Conservation (phyloP, 192 early-diverging fungal species). For the Umbelopsis isabellina region DNA sequence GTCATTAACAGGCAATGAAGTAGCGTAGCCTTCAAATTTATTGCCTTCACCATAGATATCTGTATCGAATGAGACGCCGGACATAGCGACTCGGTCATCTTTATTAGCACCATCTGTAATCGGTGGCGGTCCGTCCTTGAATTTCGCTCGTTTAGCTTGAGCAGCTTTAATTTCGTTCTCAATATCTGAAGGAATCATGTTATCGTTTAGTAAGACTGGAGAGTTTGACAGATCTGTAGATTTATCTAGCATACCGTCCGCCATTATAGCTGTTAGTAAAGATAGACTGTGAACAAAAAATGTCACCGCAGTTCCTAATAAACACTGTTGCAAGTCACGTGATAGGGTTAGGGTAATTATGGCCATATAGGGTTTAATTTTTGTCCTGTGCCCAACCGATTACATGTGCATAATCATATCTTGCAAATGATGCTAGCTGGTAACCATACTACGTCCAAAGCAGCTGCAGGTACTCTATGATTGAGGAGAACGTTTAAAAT, state of each 20-base stretch:
- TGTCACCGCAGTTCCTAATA: background rate
- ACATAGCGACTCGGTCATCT: constrained; percentile 49
- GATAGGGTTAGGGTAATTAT: constrained; percentile 2
- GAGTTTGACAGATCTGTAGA: background rate
- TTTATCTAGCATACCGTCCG: background rate
- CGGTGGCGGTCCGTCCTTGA: constrained; percentile 29
- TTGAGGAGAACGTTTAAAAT: no score
- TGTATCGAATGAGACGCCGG: constrained; percentile 64
- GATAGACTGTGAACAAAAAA: background rate
- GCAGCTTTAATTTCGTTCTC: constrained; percentile 56
- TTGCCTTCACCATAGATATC: constrained; percentile 70
- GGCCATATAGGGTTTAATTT: no score
- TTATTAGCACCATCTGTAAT: constrained; percentile 26
- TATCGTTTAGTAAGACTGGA: background rate
- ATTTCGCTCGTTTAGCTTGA: constrained; percentile 43
- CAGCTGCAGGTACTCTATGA: no score
- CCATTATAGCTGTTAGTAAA: constrained; percentile 6
- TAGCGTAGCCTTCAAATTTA: constrained; percentile 74
- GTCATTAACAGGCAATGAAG: constrained; percentile 59
- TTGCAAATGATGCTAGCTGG: no score
- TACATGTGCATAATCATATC: no score
- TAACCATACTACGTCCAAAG: no score
- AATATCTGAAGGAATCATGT: constrained; percentile 36
- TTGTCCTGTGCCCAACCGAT: no score
- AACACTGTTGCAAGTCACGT: constrained; percentile 3